A percentile compares a stretch with the other conserved stretches of the same genome.
phyloP scores from a whole-genome alignment of 148 eudicot genomes.

The Linanthus parryae region DNA sequence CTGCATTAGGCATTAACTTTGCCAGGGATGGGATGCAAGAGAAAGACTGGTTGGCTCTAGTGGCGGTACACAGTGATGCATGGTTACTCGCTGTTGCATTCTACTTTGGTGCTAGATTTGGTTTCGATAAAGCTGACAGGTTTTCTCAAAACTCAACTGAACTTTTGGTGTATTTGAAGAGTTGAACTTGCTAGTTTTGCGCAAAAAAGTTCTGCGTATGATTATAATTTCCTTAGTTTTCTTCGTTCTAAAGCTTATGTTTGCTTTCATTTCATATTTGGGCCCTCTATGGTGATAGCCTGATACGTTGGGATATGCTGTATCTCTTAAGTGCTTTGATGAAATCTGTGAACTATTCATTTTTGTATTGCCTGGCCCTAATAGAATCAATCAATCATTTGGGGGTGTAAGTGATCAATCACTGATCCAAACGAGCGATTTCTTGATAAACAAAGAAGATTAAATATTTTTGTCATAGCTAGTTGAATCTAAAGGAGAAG shows the following conservation, averaged over 20 bases:
- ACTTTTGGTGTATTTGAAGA: slow-evolving; percentile 5
- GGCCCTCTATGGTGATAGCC: not conserved
- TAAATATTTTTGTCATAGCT: too few species aligned
- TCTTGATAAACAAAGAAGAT: too few species aligned
- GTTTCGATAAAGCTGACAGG: slow-evolving; percentile 65
- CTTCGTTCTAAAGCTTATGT: not conserved
- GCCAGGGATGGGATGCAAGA: slow-evolving; percentile 76
- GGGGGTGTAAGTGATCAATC: too few species aligned
- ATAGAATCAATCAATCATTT: too few species aligned
- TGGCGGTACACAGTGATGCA: slow-evolving; percentile 74
- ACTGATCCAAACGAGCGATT: too few species aligned
- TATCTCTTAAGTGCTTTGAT: not conserved
- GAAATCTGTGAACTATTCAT: not conserved
- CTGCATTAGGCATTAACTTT: slow-evolving; percentile 75
- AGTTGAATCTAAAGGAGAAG: not conserved
- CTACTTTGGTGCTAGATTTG: slow-evolving; percentile 72
- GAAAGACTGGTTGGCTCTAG: slow-evolving; percentile 67
- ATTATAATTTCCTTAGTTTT: not conserved
- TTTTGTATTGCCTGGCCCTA: too few species aligned
- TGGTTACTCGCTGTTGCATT: slow-evolving; percentile 71
- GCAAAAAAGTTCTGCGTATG: too few species aligned
- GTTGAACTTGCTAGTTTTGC: slow-evolving; percentile 2
- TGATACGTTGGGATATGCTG: not conserved
- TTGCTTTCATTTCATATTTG: not conserved
- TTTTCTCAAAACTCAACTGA: slow-evolving; percentile 9